Conservation (phyloP, 2,329 filamentous ascomycete species). For the Raffaelea albimanens region DNA sequence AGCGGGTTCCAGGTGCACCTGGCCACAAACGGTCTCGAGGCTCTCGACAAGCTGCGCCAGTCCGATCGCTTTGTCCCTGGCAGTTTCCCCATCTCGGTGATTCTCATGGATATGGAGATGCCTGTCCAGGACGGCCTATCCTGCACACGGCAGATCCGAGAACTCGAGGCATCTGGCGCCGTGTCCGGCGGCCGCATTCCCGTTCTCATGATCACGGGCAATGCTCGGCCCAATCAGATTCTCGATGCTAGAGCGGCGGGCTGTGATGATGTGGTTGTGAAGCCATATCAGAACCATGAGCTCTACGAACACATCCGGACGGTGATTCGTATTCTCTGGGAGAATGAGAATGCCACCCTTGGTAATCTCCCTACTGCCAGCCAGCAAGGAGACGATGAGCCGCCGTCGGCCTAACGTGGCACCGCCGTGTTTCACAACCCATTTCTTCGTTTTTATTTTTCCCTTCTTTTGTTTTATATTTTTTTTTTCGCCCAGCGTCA, state of each 20-base stretch:
- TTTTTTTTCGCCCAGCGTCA: not conserved
- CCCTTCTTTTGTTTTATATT: not conserved
- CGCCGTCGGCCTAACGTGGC: no score
- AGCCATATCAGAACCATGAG: conserved; percentile 58
- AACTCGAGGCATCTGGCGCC: conserved; percentile 45
- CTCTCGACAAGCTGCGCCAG: conserved; percentile 35
- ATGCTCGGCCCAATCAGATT: conserved; percentile 55
- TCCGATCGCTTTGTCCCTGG: conserved; percentile 14
- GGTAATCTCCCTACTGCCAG: no score
- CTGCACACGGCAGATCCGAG: conserved; percentile 55
- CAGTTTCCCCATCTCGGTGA: conserved; percentile 41
- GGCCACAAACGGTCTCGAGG: conserved; percentile 48
- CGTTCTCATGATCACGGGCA: conserved; percentile 59
- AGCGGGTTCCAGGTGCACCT: conserved; percentile 41
- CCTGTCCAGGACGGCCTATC: conserved; percentile 62
- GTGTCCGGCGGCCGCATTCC: conserved; percentile 45
- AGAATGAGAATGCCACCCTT: no score
- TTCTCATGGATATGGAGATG: conserved; percentile 73
- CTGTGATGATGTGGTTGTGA: conserved; percentile 59
- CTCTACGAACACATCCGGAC: conserved; percentile 49
- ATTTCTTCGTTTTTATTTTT: not conserved
- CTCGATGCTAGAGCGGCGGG: conserved; percentile 39
- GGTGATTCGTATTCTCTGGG: conserved; percentile 24
- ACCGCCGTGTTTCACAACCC: no score
- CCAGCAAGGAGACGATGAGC: no score